phyloP scores from a whole-genome alignment of 129 eudicot species.

The Cynara cardunculus region DNA sequence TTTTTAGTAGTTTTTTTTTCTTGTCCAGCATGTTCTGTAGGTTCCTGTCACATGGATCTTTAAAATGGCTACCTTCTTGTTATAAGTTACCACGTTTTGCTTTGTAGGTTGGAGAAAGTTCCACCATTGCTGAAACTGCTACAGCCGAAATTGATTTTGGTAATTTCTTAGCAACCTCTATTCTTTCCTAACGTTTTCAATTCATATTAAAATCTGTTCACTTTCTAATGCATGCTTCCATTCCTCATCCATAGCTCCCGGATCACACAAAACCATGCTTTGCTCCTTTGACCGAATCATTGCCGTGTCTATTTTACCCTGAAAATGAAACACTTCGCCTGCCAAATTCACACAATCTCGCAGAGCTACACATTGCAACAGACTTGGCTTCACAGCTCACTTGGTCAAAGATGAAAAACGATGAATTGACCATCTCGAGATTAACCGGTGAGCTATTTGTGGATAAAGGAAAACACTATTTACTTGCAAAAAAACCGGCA shows the following conservation, averaged over 20 bases:
- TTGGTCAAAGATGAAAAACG: slow-evolving; percentile 34
- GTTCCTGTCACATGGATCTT: background rate
- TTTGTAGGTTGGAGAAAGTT: slow-evolving; percentile 56
- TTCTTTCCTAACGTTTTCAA: background rate
- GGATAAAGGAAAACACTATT: slow-evolving; percentile 50
- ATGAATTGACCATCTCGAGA: slow-evolving; percentile 40
- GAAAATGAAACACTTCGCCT: slow-evolving; percentile 42
- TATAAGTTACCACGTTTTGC: slow-evolving; percentile 10
- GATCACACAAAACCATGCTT: slow-evolving; percentile 36
- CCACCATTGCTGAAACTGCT: slow-evolving; percentile 57
- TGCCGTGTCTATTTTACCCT: slow-evolving; percentile 37
- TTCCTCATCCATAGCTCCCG: slow-evolving; percentile 47
- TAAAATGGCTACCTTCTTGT: background rate
- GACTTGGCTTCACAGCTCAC: slow-evolving; percentile 48
- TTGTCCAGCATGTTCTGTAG: too few species aligned
- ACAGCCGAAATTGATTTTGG: slow-evolving; percentile 72
- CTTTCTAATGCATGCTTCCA: background rate
- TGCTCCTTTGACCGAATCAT: slow-evolving; percentile 21
- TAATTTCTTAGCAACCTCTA: slow-evolving; percentile 4
- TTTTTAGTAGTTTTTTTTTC: too few species aligned
- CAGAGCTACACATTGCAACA: slow-evolving; percentile 46
- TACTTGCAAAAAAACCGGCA: slow-evolving; percentile 22
- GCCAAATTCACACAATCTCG: slow-evolving; percentile 34
- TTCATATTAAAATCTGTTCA: background rate
- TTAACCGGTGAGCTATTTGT: slow-evolving; percentile 58